Base-by-base conservation (phyloP, 352 stramenopile species). In the Aphanomyces euteiches region DNA sequence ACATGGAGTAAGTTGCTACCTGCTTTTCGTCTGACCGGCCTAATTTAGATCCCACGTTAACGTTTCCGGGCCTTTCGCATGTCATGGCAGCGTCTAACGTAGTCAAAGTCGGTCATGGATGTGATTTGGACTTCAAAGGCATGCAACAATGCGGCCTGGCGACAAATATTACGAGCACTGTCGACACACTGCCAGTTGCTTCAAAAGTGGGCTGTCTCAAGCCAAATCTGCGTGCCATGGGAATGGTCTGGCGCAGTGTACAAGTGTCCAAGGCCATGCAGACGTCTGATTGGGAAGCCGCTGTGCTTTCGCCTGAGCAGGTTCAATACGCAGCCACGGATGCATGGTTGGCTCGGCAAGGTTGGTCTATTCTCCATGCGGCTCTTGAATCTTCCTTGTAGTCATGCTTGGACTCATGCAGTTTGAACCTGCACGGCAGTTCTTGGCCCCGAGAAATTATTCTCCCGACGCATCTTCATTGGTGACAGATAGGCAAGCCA, bases 201-300 rank as follows among this genome's bases (percentile, higher is more conserved):
- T 83, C 84, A 71, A 89, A 92, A 57, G 75, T 95, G 40, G 87
- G 87, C 12, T 95, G 87, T 48, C 69, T 87, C 15, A 81, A 85
- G 40, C 87, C 87, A 4, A 83, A 84, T 15, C 76, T 95, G 13
- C 82, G 87, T 72, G 92, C 83, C 28, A 75, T 89, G 19, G 88
- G 81, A 39, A 81, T 90, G 47, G 63, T 95, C n/a, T 93, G 92
- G 74, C 75, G 92, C 34, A 75, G 74, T 13, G 74, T 79, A 10
- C 81, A 69, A 37, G 85, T 95, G 63, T 86, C 84, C 40, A 95
- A 95, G 70, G 79, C 89, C 53, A 92, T 95, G 87, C 87, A 95
- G 68, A 83, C 92, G 19, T 95, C 87, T 17, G 83, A 95, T 73
- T 95, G 85, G 87, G 87, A 92, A 68, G 79, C 83, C 17, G 63